Evolutionary conservation across 306 rosid species (phyloP).

Genomic region (Nissolia schottii): DNA sequence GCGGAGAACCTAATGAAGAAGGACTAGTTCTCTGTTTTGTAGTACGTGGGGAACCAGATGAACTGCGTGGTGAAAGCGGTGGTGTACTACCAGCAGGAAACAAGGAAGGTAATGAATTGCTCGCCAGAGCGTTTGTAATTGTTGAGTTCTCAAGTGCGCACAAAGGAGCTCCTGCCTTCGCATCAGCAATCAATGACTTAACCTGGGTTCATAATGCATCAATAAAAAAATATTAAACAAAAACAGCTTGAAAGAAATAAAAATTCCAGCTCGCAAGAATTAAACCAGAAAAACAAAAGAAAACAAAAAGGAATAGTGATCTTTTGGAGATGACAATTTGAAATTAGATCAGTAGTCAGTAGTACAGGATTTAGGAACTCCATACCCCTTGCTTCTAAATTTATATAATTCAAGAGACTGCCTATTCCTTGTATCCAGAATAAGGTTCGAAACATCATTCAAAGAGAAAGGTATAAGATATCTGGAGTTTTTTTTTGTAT

Average conservation of each 20-base stretch:
- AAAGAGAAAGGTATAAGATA: no score
- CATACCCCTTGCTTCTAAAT: neutral
- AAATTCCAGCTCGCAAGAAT: constrained; percentile 3
- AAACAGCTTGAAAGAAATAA: neutral
- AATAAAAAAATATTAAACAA: neutral
- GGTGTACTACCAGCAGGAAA: constrained; percentile 71
- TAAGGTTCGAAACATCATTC: neutral
- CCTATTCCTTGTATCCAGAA: neutral
- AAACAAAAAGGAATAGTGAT: neutral
- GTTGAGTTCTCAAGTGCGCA: constrained; percentile 42
- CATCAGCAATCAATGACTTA: constrained; percentile 63
- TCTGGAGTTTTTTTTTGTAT: no score
- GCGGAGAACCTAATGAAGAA: constrained; percentile 62
- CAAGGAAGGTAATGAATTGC: constrained; percentile 53
- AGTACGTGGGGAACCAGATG: constrained; percentile 70
- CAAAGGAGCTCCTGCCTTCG: constrained; percentile 47
- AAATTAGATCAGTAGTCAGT: constrained; percentile 5
- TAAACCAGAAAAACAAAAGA: neutral
- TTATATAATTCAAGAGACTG: neutral
- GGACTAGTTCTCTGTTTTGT: constrained; percentile 63
- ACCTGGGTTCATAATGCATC: constrained; percentile 45
- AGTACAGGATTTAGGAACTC: constrained; percentile 2
- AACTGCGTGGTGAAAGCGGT: constrained; percentile 82
- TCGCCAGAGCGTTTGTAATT: constrained; percentile 36
- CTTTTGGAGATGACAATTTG: neutral